Evolutionary conservation across 164 flowering plant species (phyloP).

Genomic region (Magnolia changhungtana): DNA sequence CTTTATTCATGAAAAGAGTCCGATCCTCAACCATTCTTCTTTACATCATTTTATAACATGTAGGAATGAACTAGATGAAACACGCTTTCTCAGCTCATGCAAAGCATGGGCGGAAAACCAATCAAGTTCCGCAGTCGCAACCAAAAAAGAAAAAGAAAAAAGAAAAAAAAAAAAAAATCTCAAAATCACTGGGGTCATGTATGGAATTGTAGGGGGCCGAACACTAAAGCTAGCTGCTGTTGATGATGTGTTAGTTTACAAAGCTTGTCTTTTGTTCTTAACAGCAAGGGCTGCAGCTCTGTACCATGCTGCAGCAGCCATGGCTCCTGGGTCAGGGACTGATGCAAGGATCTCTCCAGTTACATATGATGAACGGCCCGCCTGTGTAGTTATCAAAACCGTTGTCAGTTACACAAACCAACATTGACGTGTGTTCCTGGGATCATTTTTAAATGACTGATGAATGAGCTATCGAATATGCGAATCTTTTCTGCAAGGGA

Average conservation of each 20-base stretch:
- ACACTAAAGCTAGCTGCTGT: neutral
- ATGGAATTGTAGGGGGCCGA: conserved; percentile 4
- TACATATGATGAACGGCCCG: conserved; percentile 85
- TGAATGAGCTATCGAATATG: too few relatives aligned
- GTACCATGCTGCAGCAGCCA: conserved; percentile 95
- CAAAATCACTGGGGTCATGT: conserved; percentile 15
- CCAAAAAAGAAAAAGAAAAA: neutral
- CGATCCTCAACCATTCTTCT: too few relatives aligned
- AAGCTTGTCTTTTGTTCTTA: conserved; percentile 32
- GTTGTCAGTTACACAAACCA: neutral
- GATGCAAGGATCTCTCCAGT: conserved; percentile 61
- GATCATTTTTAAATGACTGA: too few relatives aligned
- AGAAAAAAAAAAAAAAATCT: conserved; percentile 8
- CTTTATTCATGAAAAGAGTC: too few relatives aligned
- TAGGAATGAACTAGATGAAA: neutral
- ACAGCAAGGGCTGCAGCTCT: conserved; percentile 85
- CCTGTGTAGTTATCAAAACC: conserved; percentile 33
- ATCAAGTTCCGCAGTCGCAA: conserved; percentile 1
- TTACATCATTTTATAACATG: too few relatives aligned
- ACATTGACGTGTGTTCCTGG: neutral
- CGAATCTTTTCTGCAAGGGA: neutral
- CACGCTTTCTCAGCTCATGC: conserved; percentile 46
- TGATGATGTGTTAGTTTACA: conserved; percentile 9
- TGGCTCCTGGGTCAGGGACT: conserved; percentile 97
- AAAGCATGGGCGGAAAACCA: conserved; percentile 55